Base-by-base conservation (phyloP, 106 monocot genomes). In the Hemerocallis citrina region DNA sequence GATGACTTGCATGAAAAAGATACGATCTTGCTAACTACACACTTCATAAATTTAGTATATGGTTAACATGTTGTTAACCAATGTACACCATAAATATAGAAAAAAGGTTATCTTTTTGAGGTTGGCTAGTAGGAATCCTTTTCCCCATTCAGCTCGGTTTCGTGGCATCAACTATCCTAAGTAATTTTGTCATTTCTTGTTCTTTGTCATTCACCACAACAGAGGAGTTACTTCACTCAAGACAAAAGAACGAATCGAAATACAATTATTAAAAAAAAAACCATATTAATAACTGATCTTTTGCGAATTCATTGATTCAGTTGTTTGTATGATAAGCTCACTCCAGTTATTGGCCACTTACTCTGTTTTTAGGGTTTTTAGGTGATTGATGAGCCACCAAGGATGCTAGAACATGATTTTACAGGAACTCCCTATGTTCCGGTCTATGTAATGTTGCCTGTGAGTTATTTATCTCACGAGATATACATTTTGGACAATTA, bases 361-460 rank as follows among this genome's bases (percentile, higher is more conserved):
- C 39, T 25, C 36, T 24, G 3, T 59, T 40, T 14, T 40, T 59
- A 35, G 39, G 25, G 39, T 39, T 54, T 61, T 61, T 34, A 82
- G 83, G 56, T 71, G 27, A 75, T 68, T 29, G 75, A 59, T 44
- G 56, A 76, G 34, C 48, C 67, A 45, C 68, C 55, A 20, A 75
- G 54, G 42, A 63, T 79, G 41, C 83, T 50, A 24, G 89, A 95
- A 46, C 95, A 83, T n/a, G 86, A 90, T 63, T 95, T 86, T 69
- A 75, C 90, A 3, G 95, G 95, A 52, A 86, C 86, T 2, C 66
- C 95, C 46, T 95, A 76, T 57, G 82, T 95, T 46, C 89, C 89
- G 19, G 81, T 95, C 32, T 86, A 83, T 55, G 95, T 95, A 29
- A 95, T 95, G 95, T 71, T 95, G 17, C 95, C 95, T 17, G 95